Evolutionary conservation across 306 rosid genomes (phyloP).

Genomic region (Inga oerstediana): DNA sequence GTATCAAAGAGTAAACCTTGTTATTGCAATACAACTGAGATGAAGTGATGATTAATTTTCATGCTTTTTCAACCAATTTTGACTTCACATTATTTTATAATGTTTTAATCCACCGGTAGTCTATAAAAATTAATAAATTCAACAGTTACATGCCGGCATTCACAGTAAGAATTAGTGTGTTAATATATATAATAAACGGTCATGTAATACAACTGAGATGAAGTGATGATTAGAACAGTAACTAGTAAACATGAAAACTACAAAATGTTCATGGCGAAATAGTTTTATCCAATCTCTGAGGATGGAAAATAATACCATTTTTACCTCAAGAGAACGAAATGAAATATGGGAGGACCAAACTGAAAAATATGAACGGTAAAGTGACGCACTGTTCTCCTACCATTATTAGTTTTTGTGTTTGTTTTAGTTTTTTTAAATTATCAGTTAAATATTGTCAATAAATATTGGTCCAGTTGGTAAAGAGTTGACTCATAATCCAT

Average conservation of each 20-base stretch:
- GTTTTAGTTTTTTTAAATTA: neutral
- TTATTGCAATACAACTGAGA: too few relatives aligned
- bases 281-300: neutral
- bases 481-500: too few relatives aligned
- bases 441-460: neutral
- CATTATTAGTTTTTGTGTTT: neutral
- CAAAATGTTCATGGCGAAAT: neutral
- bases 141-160: neutral
- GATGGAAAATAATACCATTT: neutral
- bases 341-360: neutral
- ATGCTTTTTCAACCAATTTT: neutral
- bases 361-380: neutral
- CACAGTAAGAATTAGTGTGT: neutral
- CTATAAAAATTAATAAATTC: neutral
- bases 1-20: too few relatives aligned
- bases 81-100: neutral
- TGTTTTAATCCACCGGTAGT: neutral
- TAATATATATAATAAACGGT: too few relatives aligned
- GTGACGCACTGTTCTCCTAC: neutral
- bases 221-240: neutral
- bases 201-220: neutral
- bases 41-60: neutral
- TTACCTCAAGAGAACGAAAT: neutral
- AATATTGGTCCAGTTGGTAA: too few relatives aligned
- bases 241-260: neutral